Base-by-base conservation (phyloP, 2,329 filamentous ascomycete species). In the Rhinocladiella similis region DNA sequence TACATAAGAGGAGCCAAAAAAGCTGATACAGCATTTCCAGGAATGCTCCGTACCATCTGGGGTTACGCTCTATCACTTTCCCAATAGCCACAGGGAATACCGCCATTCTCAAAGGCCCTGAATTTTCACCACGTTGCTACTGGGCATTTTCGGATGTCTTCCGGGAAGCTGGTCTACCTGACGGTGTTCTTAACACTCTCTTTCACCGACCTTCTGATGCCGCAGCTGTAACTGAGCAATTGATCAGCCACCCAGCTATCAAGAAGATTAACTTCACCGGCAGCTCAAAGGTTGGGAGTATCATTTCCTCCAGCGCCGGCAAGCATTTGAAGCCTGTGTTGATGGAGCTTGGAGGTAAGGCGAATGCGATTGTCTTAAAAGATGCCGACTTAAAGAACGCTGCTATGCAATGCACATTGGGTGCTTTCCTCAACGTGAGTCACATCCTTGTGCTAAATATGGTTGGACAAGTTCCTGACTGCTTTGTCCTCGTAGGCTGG, bases 331-430 rank as follows among this genome's bases (percentile, higher is more conserved):
- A 96, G 77, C 90, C 90, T 0, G 81, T 89, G 1, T 75, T 94
- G 1, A 79, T 94, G 65, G 91, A 96, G 71, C 77, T 96, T 1
- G 91, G 91, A 3, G 91, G 91, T 41, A 96, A 96, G 71, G 87
- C 88, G 0, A 84, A 84, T 0, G 86, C 88, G 1, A 87, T 95
- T 59, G 85, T 96, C 0, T 83, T 88, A 69, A 85, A 89, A 49
- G 90, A 96, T 70, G 90, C 91, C 10, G 83, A 95, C 67, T 69
- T 95, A 35, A 80, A 87, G 29, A 77, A 84, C 20, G 90, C 91
- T 0, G 90, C 89, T 5, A 29, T 36, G 5, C 25, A 50, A 9
- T 59, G 53, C 42, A 35, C 47, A 1, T 36, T 59, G 6, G 62
- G 58, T 10, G 57, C 60, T 9, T 61, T 59, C 47, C 18, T 54